Conservation (phyloP, 2,329 filamentous ascomycete species). For the Didymellaceae sp. region DNA sequence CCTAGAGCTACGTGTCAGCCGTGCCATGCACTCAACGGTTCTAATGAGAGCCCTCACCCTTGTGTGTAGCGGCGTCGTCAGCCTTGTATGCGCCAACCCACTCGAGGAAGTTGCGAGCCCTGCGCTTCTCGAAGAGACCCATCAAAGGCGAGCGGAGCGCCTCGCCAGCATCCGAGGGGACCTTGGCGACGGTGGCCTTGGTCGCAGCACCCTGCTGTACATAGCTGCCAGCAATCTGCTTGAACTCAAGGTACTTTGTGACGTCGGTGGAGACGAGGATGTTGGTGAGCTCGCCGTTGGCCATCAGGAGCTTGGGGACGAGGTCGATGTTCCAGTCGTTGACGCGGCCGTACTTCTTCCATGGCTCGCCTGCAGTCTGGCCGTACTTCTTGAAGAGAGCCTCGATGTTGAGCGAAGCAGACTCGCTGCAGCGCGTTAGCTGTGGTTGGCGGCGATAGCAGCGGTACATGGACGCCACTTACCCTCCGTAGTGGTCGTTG, state of each 20-base stretch:
- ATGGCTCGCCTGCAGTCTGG: conserved; percentile 85
- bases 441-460: conserved; percentile 5
- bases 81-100: conserved; percentile 88
- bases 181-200: conserved; percentile 94
- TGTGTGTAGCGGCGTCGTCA: conserved; percentile 84
- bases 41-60: conserved; percentile 68
- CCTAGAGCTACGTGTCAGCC: conserved; percentile 53
- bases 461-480: conserved; percentile 53
- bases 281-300: conserved; percentile 96
- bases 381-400: conserved; percentile 93
- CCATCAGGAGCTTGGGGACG: conserved; percentile 98
- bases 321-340: conserved; percentile 99
- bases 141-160: conserved; percentile 89
- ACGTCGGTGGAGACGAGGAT: conserved; percentile 94
- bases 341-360: conserved; percentile 94
- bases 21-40: background rate
- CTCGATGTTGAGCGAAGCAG: conserved; percentile 96
- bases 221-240: conserved; percentile 86
- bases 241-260: conserved; percentile 61
- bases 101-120: conserved; percentile 95
- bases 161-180: conserved; percentile 90
- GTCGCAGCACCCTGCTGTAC: conserved; percentile 85
- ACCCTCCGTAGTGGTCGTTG: conserved; percentile 99
- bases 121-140: conserved; percentile 96
- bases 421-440: conserved; percentile 68